A percentile compares a stretch with the other conserved stretches of the same genome.
phyloP scores from a whole-genome alignment of 495 filamentous ascomycete genomes.

The Thermothielavioides terrestris region DNA sequence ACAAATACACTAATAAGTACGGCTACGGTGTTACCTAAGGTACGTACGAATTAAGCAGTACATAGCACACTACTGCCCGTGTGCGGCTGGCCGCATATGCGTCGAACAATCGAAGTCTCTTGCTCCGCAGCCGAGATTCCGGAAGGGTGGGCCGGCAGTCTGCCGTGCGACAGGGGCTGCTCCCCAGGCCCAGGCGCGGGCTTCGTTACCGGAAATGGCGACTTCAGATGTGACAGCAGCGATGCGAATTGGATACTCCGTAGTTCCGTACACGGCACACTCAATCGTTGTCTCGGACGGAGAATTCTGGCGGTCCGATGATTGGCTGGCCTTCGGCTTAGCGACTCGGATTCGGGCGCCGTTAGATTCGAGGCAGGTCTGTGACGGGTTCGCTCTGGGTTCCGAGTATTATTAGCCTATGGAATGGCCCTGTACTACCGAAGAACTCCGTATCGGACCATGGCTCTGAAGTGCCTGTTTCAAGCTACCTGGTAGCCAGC shows the following conservation, averaged over 20 bases:
- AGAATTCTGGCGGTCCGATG: not conserved
- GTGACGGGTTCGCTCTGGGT: conserved; percentile 29
- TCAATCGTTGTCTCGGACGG: not conserved
- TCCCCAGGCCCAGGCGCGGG: too few species aligned
- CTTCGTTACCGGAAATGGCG: too few species aligned
- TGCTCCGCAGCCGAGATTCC: not conserved
- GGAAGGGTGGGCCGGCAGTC: not conserved
- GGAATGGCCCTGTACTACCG: too few species aligned
- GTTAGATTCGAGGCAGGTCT: conserved; percentile 37
- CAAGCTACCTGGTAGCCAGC: too few species aligned
- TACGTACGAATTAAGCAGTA: too few species aligned
- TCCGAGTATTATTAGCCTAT: conserved; percentile 11
- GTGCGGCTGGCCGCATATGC: not conserved
- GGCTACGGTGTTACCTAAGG: too few species aligned
- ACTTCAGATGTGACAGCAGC: not conserved
- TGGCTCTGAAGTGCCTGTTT: conserved; percentile 30
- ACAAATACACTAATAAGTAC: too few species aligned
- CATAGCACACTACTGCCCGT: too few species aligned
- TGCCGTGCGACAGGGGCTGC: not conserved
- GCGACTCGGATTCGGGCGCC: conserved; percentile 22
- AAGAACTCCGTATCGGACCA: conserved; percentile 16
- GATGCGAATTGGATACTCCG: not conserved
- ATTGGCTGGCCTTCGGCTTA: not conserved
- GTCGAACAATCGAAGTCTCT: not conserved
- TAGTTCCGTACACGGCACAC: too few species aligned